Percentiles rank a stretch among this genome's conserved stretches.
Conservation (phyloP, 1,284 basidiomycete species). For the Heimioporus retisporus region DNA sequence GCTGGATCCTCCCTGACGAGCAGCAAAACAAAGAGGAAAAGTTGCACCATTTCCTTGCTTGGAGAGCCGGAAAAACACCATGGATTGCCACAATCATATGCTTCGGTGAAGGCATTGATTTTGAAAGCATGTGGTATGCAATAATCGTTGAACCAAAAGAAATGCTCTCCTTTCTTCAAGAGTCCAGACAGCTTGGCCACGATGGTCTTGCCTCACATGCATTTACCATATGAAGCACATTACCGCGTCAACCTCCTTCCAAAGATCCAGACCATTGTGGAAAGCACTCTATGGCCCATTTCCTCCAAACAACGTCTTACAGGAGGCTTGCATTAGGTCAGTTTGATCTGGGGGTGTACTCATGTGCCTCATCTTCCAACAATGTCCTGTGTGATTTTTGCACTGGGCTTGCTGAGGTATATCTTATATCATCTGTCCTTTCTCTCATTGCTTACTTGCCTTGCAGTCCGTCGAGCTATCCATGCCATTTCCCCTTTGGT, state of each 20-base stretch:
- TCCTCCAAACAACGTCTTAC: slow-evolving; percentile 4
- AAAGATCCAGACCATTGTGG: slow-evolving; percentile 3
- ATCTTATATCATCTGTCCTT: no score
- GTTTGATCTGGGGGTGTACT: slow-evolving; percentile 2
- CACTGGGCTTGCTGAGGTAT: no score
- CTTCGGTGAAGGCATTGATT: slow-evolving; percentile 10
- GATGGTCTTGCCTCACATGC: not conserved
- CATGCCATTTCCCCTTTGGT: no score
- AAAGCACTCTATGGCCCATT: not conserved
- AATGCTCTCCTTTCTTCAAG: slow-evolving; percentile 16
- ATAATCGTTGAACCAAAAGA: slow-evolving; percentile 7
- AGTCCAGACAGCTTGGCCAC: slow-evolving; percentile 7
- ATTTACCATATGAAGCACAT: slow-evolving; percentile 2
- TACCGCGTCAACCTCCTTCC: no score
- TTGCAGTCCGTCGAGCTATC: no score
- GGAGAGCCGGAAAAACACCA: not conserved
- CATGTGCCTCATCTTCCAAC: not conserved
- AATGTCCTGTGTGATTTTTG: slow-evolving; percentile 1
- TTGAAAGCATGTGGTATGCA: slow-evolving; percentile 3
- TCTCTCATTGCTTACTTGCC: no score
- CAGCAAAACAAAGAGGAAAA: slow-evolving; percentile 4
- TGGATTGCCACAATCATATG: slow-evolving; percentile 9
- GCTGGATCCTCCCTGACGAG: not conserved
- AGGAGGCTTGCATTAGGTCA: not conserved
- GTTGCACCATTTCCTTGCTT: not conserved